Percentiles rank a stretch among this genome's conserved stretches.
Conservation (phyloP, 441 rosid genomes). For the Pelargonium exstipulatum region DNA sequence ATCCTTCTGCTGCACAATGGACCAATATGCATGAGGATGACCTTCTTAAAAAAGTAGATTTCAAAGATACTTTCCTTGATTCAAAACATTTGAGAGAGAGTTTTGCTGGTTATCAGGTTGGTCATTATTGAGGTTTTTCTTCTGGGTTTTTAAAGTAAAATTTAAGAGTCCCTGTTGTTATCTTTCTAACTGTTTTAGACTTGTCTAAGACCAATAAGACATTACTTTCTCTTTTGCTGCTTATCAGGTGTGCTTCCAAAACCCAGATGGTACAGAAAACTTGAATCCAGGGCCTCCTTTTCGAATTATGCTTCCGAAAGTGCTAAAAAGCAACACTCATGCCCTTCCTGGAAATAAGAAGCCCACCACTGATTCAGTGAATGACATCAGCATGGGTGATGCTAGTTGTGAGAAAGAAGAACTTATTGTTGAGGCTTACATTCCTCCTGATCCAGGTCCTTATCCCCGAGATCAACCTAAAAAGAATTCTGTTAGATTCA, state of each 20-base stretch:
- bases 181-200: constrained; percentile 6
- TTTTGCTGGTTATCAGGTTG: constrained; percentile 75
- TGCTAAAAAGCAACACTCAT: constrained; percentile 52
- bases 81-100: constrained; percentile 72
- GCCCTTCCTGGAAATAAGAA: constrained; percentile 82
- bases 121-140: constrained; percentile 14
- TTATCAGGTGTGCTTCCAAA: constrained; percentile 60
- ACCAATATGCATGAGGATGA: constrained; percentile 74
- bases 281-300: constrained; percentile 75
- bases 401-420: constrained; percentile 47
- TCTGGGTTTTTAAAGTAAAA: constrained; percentile 8
- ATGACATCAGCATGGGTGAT: constrained; percentile 50
- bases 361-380: constrained; percentile 34
- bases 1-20: constrained; percentile 99
- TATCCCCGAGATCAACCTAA: constrained; percentile 99
- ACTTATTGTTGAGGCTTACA: constrained; percentile 81
- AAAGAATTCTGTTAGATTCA: constrained; percentile 90
- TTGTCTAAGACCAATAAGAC: neutral
- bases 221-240: constrained; percentile 17
- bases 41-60: constrained; percentile 79
- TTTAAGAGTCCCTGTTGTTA: neutral
- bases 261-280: constrained; percentile 60
- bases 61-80: constrained; percentile 88
- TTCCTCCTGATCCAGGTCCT: constrained; percentile 95
- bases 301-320: constrained; percentile 70